phyloP scores from a whole-genome alignment of 345 rosid species.

The Turnera subulata region DNA sequence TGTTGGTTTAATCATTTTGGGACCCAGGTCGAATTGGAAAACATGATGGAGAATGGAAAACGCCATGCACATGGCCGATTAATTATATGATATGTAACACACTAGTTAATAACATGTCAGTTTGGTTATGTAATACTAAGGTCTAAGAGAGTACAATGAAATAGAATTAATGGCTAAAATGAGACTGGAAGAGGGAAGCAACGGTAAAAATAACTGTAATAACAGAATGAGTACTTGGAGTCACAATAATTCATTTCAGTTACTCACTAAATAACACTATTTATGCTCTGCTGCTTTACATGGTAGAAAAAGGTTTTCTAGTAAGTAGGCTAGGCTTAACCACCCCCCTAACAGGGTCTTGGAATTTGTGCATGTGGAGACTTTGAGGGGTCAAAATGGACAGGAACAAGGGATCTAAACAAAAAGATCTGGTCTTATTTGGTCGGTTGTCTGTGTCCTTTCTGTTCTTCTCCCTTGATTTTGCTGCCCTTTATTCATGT shows the following conservation, averaged over 20 bases:
- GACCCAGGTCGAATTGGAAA: too few relatives aligned
- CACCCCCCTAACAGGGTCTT: conserved; percentile 10
- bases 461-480: conserved; percentile 31
- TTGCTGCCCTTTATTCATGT: conserved; percentile 36
- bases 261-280: not conserved
- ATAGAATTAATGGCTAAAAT: too few relatives aligned
- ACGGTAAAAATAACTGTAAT: conserved; percentile 28
- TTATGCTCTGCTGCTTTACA: not conserved
- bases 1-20: too few relatives aligned
- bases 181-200: conserved; percentile 8
- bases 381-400: conserved; percentile 30
- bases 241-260: conserved; percentile 4
- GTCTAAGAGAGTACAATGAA: too few relatives aligned
- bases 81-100: too few relatives aligned
- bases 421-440: conserved; percentile 36
- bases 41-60: too few relatives aligned
- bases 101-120: too few relatives aligned
- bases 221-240: conserved; percentile 31
- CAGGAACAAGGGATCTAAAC: conserved; percentile 32
- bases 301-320: not conserved
- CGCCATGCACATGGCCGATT: too few relatives aligned
- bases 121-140: too few relatives aligned
- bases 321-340: not conserved
- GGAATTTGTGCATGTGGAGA: conserved; percentile 36
- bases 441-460: conserved; percentile 33